A percentile compares a stretch with the other conserved stretches of the same genome.
These are phyloP conservation scores for Solanum piurae DNA, from an alignment of 257 asterid genomes.

Conservation along the genomic window DNA sequence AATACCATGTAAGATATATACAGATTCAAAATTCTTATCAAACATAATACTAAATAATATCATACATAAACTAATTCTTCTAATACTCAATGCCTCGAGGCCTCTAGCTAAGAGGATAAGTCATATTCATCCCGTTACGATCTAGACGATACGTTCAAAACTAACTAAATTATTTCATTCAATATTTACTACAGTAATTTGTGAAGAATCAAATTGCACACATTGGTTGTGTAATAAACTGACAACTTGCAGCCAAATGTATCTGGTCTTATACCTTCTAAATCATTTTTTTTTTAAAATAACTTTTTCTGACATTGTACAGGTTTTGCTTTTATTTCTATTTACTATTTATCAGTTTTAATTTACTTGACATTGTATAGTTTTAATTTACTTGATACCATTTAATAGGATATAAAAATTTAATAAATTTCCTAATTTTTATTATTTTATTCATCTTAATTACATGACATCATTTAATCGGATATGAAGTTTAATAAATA, in stretches of 20 bases:
- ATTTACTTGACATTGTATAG: background rate
- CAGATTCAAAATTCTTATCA: no score
- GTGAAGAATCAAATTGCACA: background rate
- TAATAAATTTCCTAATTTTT: no score
- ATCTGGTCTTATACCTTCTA: background rate
- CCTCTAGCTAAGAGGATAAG: no score
- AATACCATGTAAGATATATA: no score
- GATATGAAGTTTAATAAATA: no score
- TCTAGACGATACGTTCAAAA: background rate
- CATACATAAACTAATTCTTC: no score
- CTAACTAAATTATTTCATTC: background rate
- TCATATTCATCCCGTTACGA: background rate
- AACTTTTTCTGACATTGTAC: background rate
- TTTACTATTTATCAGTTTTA: background rate
- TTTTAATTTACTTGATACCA: background rate
- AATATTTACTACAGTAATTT: background rate
- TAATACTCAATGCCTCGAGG: no score
- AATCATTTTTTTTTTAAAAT: background rate
- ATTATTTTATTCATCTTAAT: background rate
- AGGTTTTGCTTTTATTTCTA: background rate
- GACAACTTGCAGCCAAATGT: conserved; percentile 1
- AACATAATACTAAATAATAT: no score
- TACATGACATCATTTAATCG: no score
- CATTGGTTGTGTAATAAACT: background rate
- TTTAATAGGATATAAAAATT: no score